Percentiles rank a stretch among this genome's conserved stretches.
Conservation (phyloP, 768 basidiomycete species). For the Hericium coralloides region DNA sequence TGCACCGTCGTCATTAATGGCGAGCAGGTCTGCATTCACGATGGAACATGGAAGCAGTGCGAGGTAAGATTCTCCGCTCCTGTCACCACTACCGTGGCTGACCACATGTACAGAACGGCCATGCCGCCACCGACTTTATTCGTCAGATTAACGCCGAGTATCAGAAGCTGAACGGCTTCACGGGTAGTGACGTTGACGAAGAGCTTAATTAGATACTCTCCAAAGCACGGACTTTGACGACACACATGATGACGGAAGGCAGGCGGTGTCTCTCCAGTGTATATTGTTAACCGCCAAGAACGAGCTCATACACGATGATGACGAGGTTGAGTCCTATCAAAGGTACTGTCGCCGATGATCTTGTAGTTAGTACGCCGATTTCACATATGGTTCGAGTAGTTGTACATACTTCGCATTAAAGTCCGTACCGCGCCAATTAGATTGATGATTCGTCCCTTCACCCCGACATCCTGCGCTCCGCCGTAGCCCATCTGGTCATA, state of each 20-base stretch:
- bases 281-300: conserved; percentile 42
- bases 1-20: conserved; percentile 79
- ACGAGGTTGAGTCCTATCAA: conserved; percentile 81
- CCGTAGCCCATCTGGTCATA: conserved; percentile 68
- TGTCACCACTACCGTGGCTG: neutral
- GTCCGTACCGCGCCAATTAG: conserved; percentile 94
- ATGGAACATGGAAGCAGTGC: conserved; percentile 72
- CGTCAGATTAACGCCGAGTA: conserved; percentile 71
- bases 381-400: conserved; percentile 1
- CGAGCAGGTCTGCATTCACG: conserved; percentile 62
- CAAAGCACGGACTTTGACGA: conserved; percentile 8
- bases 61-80: conserved; percentile 37
- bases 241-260: conserved; percentile 6
- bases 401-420: conserved; percentile 86
- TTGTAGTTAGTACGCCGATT: conserved; percentile 1
- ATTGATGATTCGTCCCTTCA: conserved; percentile 84
- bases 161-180: conserved; percentile 42
- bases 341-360: conserved; percentile 58
- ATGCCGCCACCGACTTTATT: conserved; percentile 66
- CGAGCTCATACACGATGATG: conserved; percentile 80
- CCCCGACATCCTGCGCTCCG: conserved; percentile 44
- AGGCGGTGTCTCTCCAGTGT: neutral
- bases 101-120: conserved; percentile 49
- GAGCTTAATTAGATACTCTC: conserved; percentile 1
- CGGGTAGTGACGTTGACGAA: neutral